A percentile compares a stretch with the other conserved stretches of the same genome.
Evolutionary conservation across 2,329 filamentous ascomycete genomes (phyloP).

Genomic region (Helotiales sp.): DNA sequence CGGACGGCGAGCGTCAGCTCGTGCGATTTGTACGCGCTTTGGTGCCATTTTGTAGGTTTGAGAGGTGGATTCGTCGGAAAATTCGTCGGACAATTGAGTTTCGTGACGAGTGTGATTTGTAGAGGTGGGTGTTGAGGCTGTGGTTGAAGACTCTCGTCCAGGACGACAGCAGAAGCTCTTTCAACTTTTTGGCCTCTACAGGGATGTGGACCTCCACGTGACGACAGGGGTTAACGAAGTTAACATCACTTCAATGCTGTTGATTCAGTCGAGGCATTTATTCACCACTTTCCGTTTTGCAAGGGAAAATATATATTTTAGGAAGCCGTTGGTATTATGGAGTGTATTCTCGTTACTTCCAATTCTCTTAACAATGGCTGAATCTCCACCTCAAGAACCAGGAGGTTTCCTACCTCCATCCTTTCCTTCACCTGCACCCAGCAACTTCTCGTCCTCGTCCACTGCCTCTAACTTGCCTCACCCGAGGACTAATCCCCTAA

Average conservation of each 20-base stretch:
- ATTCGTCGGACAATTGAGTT: background rate
- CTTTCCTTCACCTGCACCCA: constrained; percentile 60
- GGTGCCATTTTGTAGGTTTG: constrained; percentile 59
- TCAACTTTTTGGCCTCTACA: background rate
- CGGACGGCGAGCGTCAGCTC: constrained; percentile 49
- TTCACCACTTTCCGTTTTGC: background rate
- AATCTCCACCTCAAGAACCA: constrained; percentile 21
- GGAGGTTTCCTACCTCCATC: constrained; percentile 53
- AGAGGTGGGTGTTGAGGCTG: background rate
- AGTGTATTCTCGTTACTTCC: background rate
- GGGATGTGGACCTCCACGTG: background rate
- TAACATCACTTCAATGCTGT: constrained; percentile 2
- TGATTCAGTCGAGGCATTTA: background rate
- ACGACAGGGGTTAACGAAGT: background rate
- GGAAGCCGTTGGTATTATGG: background rate
- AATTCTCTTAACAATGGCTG: constrained; percentile 9
- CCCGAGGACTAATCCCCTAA: constrained; percentile 57
- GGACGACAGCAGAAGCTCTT: background rate
- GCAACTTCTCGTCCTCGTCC: constrained; percentile 47
- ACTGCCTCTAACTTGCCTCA: constrained; percentile 54
- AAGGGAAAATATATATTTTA: background rate
- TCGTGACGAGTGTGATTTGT: background rate
- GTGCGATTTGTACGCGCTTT: constrained; percentile 60
- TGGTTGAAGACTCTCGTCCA: background rate
- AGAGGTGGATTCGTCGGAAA: background rate